phyloP scores from a whole-genome alignment of 2,329 filamentous ascomycete species.

The Amylocarpus encephaloides region DNA sequence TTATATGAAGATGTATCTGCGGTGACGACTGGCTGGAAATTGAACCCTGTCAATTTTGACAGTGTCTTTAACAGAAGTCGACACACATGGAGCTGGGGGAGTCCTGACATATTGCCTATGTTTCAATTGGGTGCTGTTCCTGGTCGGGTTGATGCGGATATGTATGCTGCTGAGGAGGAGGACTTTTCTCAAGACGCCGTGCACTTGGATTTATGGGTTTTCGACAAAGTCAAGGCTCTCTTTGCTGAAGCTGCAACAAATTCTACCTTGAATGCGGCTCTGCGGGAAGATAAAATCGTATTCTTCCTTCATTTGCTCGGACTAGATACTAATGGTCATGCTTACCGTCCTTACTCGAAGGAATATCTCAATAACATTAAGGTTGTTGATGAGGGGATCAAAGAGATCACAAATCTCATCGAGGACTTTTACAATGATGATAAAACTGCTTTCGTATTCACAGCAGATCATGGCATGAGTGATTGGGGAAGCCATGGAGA shows the following conservation, averaged over 20 bases:
- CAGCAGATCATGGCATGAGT: constrained; percentile 97
- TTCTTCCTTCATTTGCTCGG: constrained; percentile 95
- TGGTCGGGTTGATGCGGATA: constrained; percentile 80
- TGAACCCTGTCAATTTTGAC: constrained; percentile 97
- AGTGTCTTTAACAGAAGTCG: constrained; percentile 95
- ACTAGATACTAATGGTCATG: constrained; percentile 83
- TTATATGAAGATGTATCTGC: constrained; percentile 97
- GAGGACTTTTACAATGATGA: constrained; percentile 79
- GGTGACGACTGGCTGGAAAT: constrained; percentile 95
- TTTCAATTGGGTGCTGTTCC: constrained; percentile 89
- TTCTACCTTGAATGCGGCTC: constrained; percentile 60
- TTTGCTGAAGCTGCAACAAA: constrained; percentile 78
- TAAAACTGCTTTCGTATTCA: constrained; percentile 92
- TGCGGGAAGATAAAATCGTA: constrained; percentile 80
- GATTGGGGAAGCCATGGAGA: constrained; percentile 99
- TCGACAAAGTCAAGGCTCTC: constrained; percentile 82
- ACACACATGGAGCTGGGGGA: constrained; percentile 99
- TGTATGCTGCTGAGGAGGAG: constrained; percentile 77
- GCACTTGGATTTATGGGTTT: constrained; percentile 87
- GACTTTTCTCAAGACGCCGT: constrained; percentile 82
- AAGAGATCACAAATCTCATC: constrained; percentile 74
- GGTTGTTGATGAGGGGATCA: constrained; percentile 83
- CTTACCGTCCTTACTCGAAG: constrained; percentile 82
- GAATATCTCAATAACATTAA: constrained; percentile 95
- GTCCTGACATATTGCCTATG: constrained; percentile 95